A percentile compares a stretch with the other conserved stretches of the same genome.
Evolutionary conservation across 257 asterid species (phyloP).

Genomic region (Oldenlandia corymbosa): DNA sequence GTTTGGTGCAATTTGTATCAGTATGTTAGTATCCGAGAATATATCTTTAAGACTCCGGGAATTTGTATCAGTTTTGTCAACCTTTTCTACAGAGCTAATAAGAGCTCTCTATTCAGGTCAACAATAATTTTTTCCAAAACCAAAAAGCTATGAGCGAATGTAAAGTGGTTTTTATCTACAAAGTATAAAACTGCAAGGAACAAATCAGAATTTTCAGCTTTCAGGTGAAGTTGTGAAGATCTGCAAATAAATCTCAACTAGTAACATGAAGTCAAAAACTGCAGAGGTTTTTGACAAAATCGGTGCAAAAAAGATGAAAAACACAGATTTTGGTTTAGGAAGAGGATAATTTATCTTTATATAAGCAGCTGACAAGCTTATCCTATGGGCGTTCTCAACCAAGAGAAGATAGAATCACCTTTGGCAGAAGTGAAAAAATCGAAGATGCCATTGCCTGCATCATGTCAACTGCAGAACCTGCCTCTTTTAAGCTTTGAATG

Average conservation of each 20-base stretch:
- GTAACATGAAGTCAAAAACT: too few relatives aligned
- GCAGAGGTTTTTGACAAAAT: background rate
- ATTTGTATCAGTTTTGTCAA: too few relatives aligned
- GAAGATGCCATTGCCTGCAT: constrained; percentile 73
- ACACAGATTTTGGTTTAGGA: too few relatives aligned
- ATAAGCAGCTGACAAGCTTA: background rate
- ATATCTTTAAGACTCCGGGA: too few relatives aligned
- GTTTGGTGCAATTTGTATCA: too few relatives aligned
- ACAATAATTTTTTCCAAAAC: background rate
- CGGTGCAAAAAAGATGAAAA: too few relatives aligned
- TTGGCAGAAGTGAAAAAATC: constrained; percentile 41
- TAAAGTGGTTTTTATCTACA: background rate
- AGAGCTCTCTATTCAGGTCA: background rate
- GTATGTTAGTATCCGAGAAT: too few relatives aligned
- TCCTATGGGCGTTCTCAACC: background rate
- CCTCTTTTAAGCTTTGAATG: constrained; percentile 70
- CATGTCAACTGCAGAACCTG: constrained; percentile 68
- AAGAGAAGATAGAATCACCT: constrained; percentile 37
- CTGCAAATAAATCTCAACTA: too few relatives aligned
- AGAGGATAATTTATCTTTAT: background rate
- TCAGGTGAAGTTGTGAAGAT: too few relatives aligned
- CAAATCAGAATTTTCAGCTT: too few relatives aligned
- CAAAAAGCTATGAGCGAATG: background rate
- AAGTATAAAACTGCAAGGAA: background rate
- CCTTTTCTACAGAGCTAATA: background rate